A percentile compares a stretch with the other conserved stretches of the same genome.
Conservation (phyloP, 495 filamentous ascomycete genomes). For the Penicillium parvum region DNA sequence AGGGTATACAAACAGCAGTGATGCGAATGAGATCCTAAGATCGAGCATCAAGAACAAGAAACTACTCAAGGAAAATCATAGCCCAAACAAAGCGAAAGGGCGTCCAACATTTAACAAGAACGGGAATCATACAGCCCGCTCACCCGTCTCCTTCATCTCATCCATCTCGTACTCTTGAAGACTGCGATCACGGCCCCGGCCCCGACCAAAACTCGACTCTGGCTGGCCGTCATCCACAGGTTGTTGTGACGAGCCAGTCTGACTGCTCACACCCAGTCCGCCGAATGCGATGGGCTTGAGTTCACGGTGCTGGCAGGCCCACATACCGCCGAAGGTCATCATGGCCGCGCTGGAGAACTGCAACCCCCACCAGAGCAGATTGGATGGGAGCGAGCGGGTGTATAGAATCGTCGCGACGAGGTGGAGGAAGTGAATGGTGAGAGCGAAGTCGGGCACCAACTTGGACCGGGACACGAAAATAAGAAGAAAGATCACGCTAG, state of each 20-base stretch:
- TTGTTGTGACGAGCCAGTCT: constrained; percentile 19
- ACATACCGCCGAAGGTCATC: constrained; percentile 74
- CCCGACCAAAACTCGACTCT: constrained; percentile 30
- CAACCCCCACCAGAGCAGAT: constrained; percentile 83
- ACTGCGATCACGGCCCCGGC: constrained; percentile 35
- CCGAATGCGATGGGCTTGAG: constrained; percentile 86
- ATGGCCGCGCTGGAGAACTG: constrained; percentile 64
- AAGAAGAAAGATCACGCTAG: constrained; percentile 65
- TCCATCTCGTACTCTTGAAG: constrained; percentile 79
- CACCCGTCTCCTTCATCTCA: constrained; percentile 49
- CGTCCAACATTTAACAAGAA: constrained; percentile 5
- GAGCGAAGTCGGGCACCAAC: constrained; percentile 86
- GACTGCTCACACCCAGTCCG: constrained; percentile 39
- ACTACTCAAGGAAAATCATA: constrained; percentile 3
- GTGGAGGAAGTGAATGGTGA: constrained; percentile 84
- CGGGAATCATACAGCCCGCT: constrained; percentile 36
- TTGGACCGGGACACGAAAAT: constrained; percentile 81
- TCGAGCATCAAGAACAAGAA: constrained; percentile 7
- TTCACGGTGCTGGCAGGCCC: constrained; percentile 87
- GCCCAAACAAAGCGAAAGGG: constrained; percentile 2
- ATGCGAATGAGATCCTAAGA: constrained; percentile 1
- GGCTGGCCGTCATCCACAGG: constrained; percentile 22
- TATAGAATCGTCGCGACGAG: constrained; percentile 74
- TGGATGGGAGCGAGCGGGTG: constrained; percentile 64
- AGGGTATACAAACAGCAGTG: constrained; percentile 35